These are phyloP conservation scores for Ceratocystis smalleyi DNA, from an alignment of 2,329 filamentous ascomycete genomes.

Conservation along the genomic window DNA sequence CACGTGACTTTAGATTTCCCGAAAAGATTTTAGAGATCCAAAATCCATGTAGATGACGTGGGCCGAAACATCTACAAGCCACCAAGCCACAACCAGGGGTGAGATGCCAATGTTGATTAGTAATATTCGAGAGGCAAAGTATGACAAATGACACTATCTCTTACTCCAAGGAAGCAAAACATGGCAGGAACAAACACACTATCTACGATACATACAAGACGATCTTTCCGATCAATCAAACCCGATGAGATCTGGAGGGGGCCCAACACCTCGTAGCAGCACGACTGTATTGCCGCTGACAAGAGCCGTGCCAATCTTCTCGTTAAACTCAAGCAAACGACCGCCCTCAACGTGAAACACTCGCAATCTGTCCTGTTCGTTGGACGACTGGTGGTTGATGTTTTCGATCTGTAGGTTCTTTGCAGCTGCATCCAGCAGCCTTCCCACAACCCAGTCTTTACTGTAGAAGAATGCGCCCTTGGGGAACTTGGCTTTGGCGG, in stretches of 20 bases:
- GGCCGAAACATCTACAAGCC: not conserved
- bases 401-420: constrained; percentile 66
- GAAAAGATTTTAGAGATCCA: not conserved
- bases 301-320: constrained; percentile 61
- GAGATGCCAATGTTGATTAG: not conserved
- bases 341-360: constrained; percentile 92
- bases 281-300: constrained; percentile 82
- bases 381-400: constrained; percentile 60
- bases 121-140: not conserved
- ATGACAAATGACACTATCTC: not conserved
- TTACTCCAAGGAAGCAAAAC: not conserved
- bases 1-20: constrained; percentile 6
- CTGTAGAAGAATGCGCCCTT: constrained; percentile 69
- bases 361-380: constrained; percentile 64
- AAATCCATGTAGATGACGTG: not conserved
- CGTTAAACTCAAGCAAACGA: constrained; percentile 68
- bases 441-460: constrained; percentile 76
- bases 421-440: constrained; percentile 64
- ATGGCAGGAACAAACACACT: not conserved
- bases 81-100: not conserved
- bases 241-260: constrained; percentile 59
- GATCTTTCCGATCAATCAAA: constrained; percentile 21
- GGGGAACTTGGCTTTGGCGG: constrained; percentile 67
- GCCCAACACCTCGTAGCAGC: constrained; percentile 67
- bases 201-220: not conserved